Evolutionary conservation across 805 yeast species (phyloP).

Genomic region (Zygotorulaspora danielsina): DNA sequence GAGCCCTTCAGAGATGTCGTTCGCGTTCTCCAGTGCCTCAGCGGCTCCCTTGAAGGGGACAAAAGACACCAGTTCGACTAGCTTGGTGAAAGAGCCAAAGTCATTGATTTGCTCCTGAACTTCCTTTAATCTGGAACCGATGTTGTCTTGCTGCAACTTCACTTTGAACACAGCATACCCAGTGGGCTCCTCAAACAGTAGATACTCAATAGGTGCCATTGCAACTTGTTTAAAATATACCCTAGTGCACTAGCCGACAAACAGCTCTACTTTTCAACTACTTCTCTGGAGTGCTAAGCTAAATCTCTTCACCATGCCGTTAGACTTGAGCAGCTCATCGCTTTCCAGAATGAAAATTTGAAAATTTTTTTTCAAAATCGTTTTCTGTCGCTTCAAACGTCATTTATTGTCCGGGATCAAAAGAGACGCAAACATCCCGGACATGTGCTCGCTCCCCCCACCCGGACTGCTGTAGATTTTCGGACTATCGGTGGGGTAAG

Average conservation of each 20-base stretch:
- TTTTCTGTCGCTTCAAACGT: no score
- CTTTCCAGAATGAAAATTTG: conserved; percentile 6
- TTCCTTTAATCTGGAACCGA: conserved; percentile 87
- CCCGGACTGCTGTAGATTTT: no score
- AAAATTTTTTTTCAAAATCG: conserved; percentile 7
- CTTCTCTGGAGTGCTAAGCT: no score
- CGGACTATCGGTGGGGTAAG: no score
- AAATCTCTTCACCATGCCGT: conserved; percentile 1
- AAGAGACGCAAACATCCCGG: no score
- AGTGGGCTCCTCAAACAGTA: conserved; percentile 96
- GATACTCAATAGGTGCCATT: conserved; percentile 79
- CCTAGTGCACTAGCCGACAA: conserved; percentile 1
- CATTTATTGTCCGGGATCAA: no score
- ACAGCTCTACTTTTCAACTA: no score
- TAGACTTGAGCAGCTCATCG: conserved; percentile 11
- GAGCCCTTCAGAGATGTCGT: conserved; percentile 95
- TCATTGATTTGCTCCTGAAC: conserved; percentile 89
- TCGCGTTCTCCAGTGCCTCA: conserved; percentile 97
- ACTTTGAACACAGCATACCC: conserved; percentile 97
- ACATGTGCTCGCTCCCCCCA: no score
- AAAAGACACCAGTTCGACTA: conserved; percentile 89
- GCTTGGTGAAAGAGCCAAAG: conserved; percentile 80
- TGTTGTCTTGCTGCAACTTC: conserved; percentile 86
- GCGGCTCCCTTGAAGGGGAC: conserved; percentile 99
- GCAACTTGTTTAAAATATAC: background rate